phyloP scores from a whole-genome alignment of 108 stramenopile genomes.

The Cafeteria roenbergensis region DNA sequence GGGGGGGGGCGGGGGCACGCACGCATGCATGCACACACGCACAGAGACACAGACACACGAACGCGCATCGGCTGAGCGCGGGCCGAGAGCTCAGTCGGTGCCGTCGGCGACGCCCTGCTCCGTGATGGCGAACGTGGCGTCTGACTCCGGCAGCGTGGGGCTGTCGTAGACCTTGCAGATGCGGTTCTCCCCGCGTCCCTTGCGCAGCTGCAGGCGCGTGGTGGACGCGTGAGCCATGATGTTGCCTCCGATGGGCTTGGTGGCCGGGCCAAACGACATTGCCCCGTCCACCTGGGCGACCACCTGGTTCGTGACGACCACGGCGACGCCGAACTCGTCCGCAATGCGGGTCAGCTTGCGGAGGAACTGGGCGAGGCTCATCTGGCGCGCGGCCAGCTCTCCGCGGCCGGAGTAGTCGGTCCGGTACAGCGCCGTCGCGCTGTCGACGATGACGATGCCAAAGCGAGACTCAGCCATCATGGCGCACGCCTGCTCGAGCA shows the following conservation, averaged over 20 bases:
- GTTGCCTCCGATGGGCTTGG: conserved; percentile 98
- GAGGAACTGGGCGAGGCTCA: conserved; percentile 92
- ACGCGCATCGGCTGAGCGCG: too few species aligned
- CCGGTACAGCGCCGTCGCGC: conserved; percentile 93
- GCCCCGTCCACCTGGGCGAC: conserved; percentile 89
- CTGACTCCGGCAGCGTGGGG: conserved; percentile 91
- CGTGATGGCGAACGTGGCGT: conserved; percentile 49
- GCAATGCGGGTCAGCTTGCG: conserved; percentile 87
- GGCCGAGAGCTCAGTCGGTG: conserved; percentile 31
- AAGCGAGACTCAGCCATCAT: conserved; percentile 95
- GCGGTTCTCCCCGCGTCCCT: conserved; percentile 93
- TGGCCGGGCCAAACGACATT: conserved; percentile 89
- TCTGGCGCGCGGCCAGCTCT: conserved; percentile 84
- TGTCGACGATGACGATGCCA: conserved; percentile 89
- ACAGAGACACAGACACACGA: too few species aligned
- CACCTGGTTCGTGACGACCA: conserved; percentile 97
- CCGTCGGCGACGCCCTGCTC: conserved; percentile 40
- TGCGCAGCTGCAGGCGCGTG: conserved; percentile 85
- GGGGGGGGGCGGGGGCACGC: too few species aligned
- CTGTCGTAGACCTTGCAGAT: conserved; percentile 85
- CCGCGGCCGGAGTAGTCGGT: conserved; percentile 99
- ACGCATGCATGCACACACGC: too few species aligned
- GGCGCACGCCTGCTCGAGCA: conserved; percentile 85
- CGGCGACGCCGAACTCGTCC: conserved; percentile 95
- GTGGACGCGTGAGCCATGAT: conserved; percentile 98